Percentiles rank a stretch among this genome's conserved stretches.
These are phyloP conservation scores for Penicillium dipodomyicola DNA, from an alignment of 495 filamentous ascomycete genomes.

Conservation along the genomic window DNA sequence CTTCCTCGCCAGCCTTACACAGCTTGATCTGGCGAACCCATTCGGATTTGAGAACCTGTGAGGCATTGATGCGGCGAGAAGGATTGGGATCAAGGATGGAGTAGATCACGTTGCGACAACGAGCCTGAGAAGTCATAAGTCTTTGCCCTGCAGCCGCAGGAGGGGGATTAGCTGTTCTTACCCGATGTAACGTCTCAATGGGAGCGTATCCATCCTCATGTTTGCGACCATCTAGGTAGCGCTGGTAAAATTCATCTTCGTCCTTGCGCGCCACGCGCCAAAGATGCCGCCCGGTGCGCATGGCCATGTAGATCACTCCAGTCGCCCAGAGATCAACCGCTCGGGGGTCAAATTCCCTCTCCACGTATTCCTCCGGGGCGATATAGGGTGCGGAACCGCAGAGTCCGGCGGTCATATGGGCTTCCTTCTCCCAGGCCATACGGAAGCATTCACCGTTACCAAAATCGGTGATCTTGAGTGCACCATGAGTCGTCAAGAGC, in stretches of 20 bases:
- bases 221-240: slow-evolving; percentile 86
- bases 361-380: slow-evolving; percentile 92
- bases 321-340: slow-evolving; percentile 98
- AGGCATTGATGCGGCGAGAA: slow-evolving; percentile 85
- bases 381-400: slow-evolving; percentile 98
- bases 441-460: slow-evolving; percentile 99
- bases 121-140: slow-evolving; percentile 64
- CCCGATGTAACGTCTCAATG: slow-evolving; percentile 92
- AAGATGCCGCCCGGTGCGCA: slow-evolving; percentile 92
- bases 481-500: slow-evolving; percentile 85
- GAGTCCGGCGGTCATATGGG: slow-evolving; percentile 95
- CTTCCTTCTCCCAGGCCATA: slow-evolving; percentile 98
- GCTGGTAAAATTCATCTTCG: slow-evolving; percentile 94
- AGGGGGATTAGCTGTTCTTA: slow-evolving; percentile 51
- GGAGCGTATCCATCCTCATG: slow-evolving; percentile 94
- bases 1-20: slow-evolving; percentile 94
- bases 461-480: slow-evolving; percentile 98
- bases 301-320: slow-evolving; percentile 99
- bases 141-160: slow-evolving; percentile 13
- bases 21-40: slow-evolving; percentile 97
- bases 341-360: slow-evolving; percentile 92
- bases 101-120: slow-evolving; percentile 98
- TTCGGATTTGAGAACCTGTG: slow-evolving; percentile 95
- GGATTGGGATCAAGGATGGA: slow-evolving; percentile 95
- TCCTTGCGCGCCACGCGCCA: slow-evolving; percentile 96